Percentiles rank a stretch among this genome's conserved stretches.
Conservation (phyloP, 2,329 filamentous ascomycete genomes). For the Aschersonia sp. region DNA sequence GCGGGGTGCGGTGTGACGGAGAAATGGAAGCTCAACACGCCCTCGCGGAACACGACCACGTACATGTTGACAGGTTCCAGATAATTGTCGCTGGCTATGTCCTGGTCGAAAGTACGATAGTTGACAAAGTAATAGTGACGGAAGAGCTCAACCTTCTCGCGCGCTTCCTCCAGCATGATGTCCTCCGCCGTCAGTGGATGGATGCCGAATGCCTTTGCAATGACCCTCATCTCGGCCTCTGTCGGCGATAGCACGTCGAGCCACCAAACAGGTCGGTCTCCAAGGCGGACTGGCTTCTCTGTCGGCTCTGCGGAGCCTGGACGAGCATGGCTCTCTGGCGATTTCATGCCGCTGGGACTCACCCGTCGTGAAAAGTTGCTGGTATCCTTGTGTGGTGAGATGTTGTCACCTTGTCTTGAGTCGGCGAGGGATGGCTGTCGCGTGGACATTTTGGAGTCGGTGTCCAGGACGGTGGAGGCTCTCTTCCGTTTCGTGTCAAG, state of each 20-base stretch:
- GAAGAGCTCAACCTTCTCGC: conserved; percentile 96
- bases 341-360: conserved; percentile 31
- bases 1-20: conserved; percentile 91
- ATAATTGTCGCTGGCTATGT: conserved; percentile 76
- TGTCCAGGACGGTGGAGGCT: conserved; percentile 14
- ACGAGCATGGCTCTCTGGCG: conserved; percentile 13
- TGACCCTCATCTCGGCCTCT: conserved; percentile 87
- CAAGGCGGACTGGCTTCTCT: conserved; percentile 42
- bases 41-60: conserved; percentile 89
- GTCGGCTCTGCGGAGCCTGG: conserved; percentile 3
- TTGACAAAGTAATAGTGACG: conserved; percentile 98
- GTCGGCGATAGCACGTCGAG: conserved; percentile 84
- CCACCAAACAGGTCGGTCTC: conserved; percentile 91
- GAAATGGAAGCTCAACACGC: conserved; percentile 93
- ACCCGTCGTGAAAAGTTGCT: conserved; percentile 26
- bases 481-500: conserved; percentile 10
- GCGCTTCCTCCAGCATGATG: conserved; percentile 92
- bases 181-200: conserved; percentile 93
- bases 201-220: conserved; percentile 87
- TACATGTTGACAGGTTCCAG: conserved; percentile 96
- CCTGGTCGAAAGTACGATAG: conserved; percentile 95
- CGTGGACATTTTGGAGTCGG: conserved; percentile 28
- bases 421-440: conserved; percentile 29
- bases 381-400: conserved; percentile 16
- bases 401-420: conserved; percentile 12